Base-by-base conservation (phyloP, 139 green algal genomes). In the Dunaliella sp. region DNA sequence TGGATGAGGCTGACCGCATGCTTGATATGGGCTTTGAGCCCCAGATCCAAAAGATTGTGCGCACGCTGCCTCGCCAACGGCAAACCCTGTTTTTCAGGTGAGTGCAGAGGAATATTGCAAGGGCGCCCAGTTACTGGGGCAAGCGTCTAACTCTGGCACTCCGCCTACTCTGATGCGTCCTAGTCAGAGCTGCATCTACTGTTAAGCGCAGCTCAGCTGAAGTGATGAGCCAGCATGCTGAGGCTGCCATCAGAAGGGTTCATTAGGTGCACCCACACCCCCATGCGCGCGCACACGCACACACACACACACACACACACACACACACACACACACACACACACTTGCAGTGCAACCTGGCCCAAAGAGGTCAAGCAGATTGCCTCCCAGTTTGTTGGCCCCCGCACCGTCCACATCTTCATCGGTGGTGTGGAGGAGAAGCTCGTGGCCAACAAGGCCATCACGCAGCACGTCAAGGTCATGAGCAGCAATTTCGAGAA, bases 1-100 rank as follows among this genome's bases (percentile, higher is more conserved):
- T 99, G 79, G 97, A 99, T 86, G 97, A 99, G 88, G 97, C 96
- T 16, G 97, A 99, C 89, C 93, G 97, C 86, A 99, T 99, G 97
- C 94, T 99, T 84, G 96, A 99, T 90, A 96, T 99, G 93, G 97
- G 97, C 37, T 99, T 99, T 86, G 96, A 98, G 89, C 93, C 94
- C 0, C 96, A 98, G 92, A 98, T 98, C 83, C 91, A 96, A 88
- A 94, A 93, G 85, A 97, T 98, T 82, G 88, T 95, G 31, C 80
- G 78, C 34, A 86, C 85, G 34, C 86, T 98, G 32, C 94, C 94
- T 1, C 90, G 81, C 28, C 76, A 94, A 78, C 93, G 96, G 75
- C 96, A 98, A 92, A 98, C 96, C 57, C 90, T 98, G 1, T 97
- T 98, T 90, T 98, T 98, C 92, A 87, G 82, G 82, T 85, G 33